Evolutionary conservation across 768 basidiomycete species (phyloP).

Genomic region (Pleurotus platypus): DNA sequence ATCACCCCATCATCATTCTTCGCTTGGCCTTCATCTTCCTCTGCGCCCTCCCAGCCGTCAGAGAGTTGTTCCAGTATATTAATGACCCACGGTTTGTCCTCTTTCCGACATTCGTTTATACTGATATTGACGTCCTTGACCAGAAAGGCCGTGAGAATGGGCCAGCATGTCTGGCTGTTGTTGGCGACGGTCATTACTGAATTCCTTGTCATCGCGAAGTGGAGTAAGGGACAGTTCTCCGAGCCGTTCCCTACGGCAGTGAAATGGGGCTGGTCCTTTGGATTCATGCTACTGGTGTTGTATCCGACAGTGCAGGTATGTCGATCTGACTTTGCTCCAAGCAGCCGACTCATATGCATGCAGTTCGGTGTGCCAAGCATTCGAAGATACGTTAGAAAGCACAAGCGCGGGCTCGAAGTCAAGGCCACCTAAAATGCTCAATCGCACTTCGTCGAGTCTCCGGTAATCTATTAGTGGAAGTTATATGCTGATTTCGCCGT

Average conservation of each 20-base stretch:
- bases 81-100: slow-evolving; percentile 69
- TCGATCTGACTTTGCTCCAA: slow-evolving; percentile 10
- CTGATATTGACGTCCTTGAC: neutral
- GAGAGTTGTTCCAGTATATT: slow-evolving; percentile 82
- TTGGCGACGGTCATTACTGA: slow-evolving; percentile 85
- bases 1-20: slow-evolving; percentile 79
- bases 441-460: neutral
- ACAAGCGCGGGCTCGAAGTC: slow-evolving; percentile 28
- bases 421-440: slow-evolving; percentile 26
- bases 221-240: slow-evolving; percentile 70
- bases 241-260: slow-evolving; percentile 61
- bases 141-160: slow-evolving; percentile 87
- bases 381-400: slow-evolving; percentile 44
- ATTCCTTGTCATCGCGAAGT: slow-evolving; percentile 76
- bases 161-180: slow-evolving; percentile 84
- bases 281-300: slow-evolving; percentile 52
- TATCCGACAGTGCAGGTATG: slow-evolving; percentile 71
- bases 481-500: neutral
- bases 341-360: slow-evolving; percentile 9
- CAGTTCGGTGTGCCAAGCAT: slow-evolving; percentile 67
- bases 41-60: slow-evolving; percentile 81
- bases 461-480: neutral
- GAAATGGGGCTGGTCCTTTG: slow-evolving; percentile 65
- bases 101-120: neutral
- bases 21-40: slow-evolving; percentile 75